phyloP scores from a whole-genome alignment of 495 filamentous ascomycete species.

The Tuber aestivum region DNA sequence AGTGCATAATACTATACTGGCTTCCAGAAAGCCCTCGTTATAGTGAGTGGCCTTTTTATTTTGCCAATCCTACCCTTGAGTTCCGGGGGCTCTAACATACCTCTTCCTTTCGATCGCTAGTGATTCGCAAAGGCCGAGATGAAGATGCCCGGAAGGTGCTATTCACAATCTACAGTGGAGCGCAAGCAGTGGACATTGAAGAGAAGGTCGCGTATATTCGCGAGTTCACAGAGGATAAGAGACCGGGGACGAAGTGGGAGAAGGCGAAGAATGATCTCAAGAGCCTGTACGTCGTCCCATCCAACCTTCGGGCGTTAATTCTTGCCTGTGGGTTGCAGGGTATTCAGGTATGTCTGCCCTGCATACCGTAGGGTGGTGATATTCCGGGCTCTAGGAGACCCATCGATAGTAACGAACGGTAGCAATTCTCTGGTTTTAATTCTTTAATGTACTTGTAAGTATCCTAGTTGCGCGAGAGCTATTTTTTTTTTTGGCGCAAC shows the following conservation, averaged over 20 bases:
- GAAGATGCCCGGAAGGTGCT: slow-evolving; percentile 20
- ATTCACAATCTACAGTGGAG: slow-evolving; percentile 28
- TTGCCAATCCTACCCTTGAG: not conserved
- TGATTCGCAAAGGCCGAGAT: slow-evolving; percentile 24
- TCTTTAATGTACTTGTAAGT: slow-evolving; percentile 78
- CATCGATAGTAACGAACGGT: slow-evolving; percentile 29
- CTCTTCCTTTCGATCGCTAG: not conserved
- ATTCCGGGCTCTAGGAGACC: not conserved
- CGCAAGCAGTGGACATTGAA: slow-evolving; percentile 23
- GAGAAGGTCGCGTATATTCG: slow-evolving; percentile 29
- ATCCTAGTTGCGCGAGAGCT: not conserved
- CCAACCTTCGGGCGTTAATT: slow-evolving; percentile 49
- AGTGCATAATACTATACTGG: slow-evolving; percentile 46
- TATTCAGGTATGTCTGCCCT: slow-evolving; percentile 18
- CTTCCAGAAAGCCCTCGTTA: slow-evolving; percentile 53
- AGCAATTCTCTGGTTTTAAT: slow-evolving; percentile 89
- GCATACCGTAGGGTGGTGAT: not conserved
- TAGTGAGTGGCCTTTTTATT: not conserved
- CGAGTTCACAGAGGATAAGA: slow-evolving; percentile 48
- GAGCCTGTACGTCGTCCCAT: slow-evolving; percentile 47
- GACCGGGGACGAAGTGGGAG: slow-evolving; percentile 45
- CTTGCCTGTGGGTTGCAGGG: slow-evolving; percentile 47
- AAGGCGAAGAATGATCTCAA: slow-evolving; percentile 47
- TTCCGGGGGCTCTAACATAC: not conserved
- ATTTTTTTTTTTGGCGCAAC: not conserved